Conservation (phyloP, 352 stramenopile species). For the Lagenidium giganteum region DNA sequence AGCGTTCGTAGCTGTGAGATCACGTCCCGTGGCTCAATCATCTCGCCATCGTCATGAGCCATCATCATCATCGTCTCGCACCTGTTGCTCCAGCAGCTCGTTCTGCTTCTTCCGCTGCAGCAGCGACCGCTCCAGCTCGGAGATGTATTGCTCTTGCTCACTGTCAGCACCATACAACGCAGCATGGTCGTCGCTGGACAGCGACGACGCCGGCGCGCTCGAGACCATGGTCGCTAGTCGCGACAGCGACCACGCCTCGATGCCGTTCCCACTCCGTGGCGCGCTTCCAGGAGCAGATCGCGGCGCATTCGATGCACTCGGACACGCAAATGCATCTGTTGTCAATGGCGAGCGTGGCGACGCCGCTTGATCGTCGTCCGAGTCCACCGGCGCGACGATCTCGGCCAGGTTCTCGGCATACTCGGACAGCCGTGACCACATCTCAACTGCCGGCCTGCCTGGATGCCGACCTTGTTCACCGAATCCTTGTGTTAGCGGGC, state of each 20-base stretch:
- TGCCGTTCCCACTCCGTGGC: no score
- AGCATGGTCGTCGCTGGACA: not conserved
- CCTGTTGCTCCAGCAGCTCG: constrained; percentile 42
- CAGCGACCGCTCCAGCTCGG: constrained; percentile 61
- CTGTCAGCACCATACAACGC: constrained; percentile 27
- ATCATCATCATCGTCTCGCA: constrained; percentile 8
- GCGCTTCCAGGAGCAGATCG: no score
- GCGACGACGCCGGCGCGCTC: not conserved
- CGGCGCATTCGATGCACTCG: no score
- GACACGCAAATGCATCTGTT: no score
- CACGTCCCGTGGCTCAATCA: constrained; percentile 4
- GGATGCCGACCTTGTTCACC: no score
- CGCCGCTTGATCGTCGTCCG: constrained; percentile 6
- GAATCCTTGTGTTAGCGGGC: not conserved
- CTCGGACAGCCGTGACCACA: constrained; percentile 69
- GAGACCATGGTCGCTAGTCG: constrained; percentile 17
- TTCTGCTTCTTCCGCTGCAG: constrained; percentile 76
- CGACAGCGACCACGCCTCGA: constrained; percentile 15
- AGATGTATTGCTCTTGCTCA: constrained; percentile 79
- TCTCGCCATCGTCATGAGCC: not conserved
- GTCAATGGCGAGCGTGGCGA: not conserved
- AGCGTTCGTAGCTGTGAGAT: constrained; percentile 23
- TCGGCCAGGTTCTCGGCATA: constrained; percentile 53
- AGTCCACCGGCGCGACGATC: constrained; percentile 62
- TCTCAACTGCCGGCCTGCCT: constrained; percentile 19